A percentile compares a stretch with the other conserved stretches of the same genome.
Conservation (phyloP, 306 rosid genomes). For the Quercus mongolica region DNA sequence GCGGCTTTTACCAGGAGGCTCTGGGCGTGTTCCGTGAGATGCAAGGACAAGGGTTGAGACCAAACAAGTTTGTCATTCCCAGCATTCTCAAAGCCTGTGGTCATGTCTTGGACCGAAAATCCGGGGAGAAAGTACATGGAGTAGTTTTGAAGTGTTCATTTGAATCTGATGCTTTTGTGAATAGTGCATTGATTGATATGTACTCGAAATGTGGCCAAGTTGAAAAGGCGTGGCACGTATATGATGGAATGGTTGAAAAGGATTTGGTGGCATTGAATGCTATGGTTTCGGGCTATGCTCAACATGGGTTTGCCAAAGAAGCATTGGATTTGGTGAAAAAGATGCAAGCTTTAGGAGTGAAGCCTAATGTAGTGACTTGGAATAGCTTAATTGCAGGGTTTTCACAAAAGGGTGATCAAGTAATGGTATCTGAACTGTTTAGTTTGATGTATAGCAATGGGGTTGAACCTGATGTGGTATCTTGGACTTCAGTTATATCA, state of each 20-base stretch:
- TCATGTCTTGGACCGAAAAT: slow-evolving; percentile 38
- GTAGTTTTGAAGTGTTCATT: slow-evolving; percentile 51
- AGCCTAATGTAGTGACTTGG: slow-evolving; percentile 79
- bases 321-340: slow-evolving; percentile 55
- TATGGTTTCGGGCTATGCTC: slow-evolving; percentile 69
- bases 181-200: slow-evolving; percentile 67
- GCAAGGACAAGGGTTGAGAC: slow-evolving; percentile 37
- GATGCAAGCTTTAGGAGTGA: slow-evolving; percentile 39
- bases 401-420: slow-evolving; percentile 62
- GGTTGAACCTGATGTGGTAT: slow-evolving; percentile 70
- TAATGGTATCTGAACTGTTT: slow-evolving; percentile 49
- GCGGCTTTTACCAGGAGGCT: slow-evolving; percentile 53
- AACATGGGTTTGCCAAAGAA: slow-evolving; percentile 48
- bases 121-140: slow-evolving; percentile 60
- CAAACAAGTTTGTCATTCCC: slow-evolving; percentile 54
- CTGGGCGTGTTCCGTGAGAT: slow-evolving; percentile 48
- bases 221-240: slow-evolving; percentile 50
- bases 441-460: slow-evolving; percentile 47
- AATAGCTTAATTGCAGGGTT: slow-evolving; percentile 70
- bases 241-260: slow-evolving; percentile 55
- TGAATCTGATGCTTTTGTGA: slow-evolving; percentile 57
- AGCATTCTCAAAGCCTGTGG: slow-evolving; percentile 87
- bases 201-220: slow-evolving; percentile 57
- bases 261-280: slow-evolving; percentile 83
- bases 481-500: slow-evolving; percentile 85